Evolutionary conservation across 164 flowering plant species (phyloP).

Genomic region (Dillenia turbinata): DNA sequence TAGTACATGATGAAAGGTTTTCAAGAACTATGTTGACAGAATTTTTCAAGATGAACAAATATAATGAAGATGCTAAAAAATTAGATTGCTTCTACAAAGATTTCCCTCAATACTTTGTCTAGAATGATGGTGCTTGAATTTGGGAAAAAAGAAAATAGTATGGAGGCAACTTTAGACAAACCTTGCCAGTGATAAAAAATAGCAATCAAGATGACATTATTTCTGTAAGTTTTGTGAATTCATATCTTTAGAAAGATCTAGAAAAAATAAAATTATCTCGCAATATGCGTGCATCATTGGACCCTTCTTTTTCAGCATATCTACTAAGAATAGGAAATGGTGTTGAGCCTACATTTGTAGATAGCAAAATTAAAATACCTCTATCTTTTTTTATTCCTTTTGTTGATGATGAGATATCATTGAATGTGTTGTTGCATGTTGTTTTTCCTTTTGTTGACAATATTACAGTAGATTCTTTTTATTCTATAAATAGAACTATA

Average conservation of each 20-base stretch:
- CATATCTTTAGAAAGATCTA: not conserved
- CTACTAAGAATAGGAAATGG: not conserved
- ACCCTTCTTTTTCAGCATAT: not conserved
- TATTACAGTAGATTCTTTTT: not conserved
- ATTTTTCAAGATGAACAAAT: not conserved
- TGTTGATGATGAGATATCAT: not conserved
- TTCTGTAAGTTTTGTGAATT: not conserved
- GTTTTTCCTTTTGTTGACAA: not conserved
- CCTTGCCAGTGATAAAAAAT: not conserved
- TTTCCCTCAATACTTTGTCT: too few relatives aligned
- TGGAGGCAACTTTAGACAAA: conserved; percentile 13
- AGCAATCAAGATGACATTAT: not conserved
- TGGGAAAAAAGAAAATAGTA: not conserved
- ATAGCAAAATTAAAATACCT: not conserved
- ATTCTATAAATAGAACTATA: not conserved
- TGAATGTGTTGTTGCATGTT: not conserved
- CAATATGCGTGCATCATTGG: not conserved
- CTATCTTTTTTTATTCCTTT: not conserved
- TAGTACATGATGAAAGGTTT: not conserved
- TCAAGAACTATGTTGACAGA: conserved; percentile 10
- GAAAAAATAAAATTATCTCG: not conserved
- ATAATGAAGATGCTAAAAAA: not conserved
- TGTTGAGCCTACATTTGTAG: not conserved
- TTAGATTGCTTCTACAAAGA: too few relatives aligned
- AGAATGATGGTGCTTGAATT: too few relatives aligned